Base-by-base conservation (phyloP, 2,329 filamentous ascomycete genomes). In the Bipolaris bicolor region DNA sequence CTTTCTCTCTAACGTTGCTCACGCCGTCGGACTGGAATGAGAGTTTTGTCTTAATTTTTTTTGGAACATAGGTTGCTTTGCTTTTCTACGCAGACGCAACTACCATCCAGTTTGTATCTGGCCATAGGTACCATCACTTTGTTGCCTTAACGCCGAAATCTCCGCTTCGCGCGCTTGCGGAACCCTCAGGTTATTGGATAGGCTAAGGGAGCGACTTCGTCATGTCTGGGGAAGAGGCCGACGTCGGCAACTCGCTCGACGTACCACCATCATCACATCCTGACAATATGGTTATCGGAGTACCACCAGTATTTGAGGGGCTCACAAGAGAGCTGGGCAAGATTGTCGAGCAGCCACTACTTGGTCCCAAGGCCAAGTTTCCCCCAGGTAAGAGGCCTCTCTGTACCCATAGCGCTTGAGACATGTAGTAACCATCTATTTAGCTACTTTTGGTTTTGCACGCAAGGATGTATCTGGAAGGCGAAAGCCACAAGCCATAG, bases 401-500 rank as follows among this genome's bases (percentile, higher is more conserved):
- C 7, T 24, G 31, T 13, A 47, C 18, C 29, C 1, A 37, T 22
- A 15, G 9, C 15, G 15, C 34, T 47, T n/a, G 26, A 37, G 10
- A 51, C 48, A 22, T 43, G 39, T 51, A 52, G 57, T 75, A 52
- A 73, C 53, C 26, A 36, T 20, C 22, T 49, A 13, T 13, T 53
- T 54, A 77, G 76, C 75, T 54, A 58, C 62, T 6, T 77, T 77
- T 62, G 63, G 74, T 10, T 70, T 69, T 58, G 76, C 71, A 24
- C 66, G 60, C 13, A 74, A 71, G 64, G 67, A 74, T 70, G 70
- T 67, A 6, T 68, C 70, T 46, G 73, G 76, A 26, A 73, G 67
- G 26, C 68, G 66, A 49, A 75, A 87, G 48, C 90, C 91, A 1
- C 89, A 91, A 72, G 84, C 87, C 53, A 91, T 95, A 62, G 90